Evolutionary conservation across 1,139 yeast species (phyloP).

Genomic region (Suhomyces yuchorum): DNA sequence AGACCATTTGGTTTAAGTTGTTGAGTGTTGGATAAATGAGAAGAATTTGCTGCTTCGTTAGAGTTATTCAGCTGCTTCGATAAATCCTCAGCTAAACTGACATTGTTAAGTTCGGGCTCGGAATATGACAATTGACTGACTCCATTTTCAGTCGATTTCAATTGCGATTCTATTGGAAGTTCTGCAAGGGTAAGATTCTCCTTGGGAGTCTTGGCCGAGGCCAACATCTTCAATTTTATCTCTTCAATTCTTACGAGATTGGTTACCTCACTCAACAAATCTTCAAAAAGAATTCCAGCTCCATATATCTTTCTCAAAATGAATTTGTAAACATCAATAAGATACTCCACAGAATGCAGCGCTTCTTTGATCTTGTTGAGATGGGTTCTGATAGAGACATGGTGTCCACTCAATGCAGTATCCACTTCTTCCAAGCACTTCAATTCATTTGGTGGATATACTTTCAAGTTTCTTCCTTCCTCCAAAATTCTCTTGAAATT

Average conservation of each 20-base stretch:
- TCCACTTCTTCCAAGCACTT: slow-evolving; percentile 27
- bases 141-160: too few relatives aligned
- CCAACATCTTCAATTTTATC: neutral
- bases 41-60: too few relatives aligned
- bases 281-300: slow-evolving; percentile 31
- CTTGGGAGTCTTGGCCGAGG: neutral
- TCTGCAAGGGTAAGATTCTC: too few relatives aligned
- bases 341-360: slow-evolving; percentile 16
- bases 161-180: too few relatives aligned
- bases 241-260: slow-evolving; percentile 21
- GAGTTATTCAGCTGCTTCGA: too few relatives aligned
- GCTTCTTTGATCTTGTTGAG: slow-evolving; percentile 20
- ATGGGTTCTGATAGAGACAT: slow-evolving; percentile 13
- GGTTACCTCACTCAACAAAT: slow-evolving; percentile 24
- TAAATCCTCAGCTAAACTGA: too few relatives aligned
- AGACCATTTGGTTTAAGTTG: too few relatives aligned
- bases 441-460: slow-evolving; percentile 45
- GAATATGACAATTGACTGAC: too few relatives aligned
- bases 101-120: too few relatives aligned
- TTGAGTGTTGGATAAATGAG: too few relatives aligned
- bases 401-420: slow-evolving; percentile 22
- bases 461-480: slow-evolving; percentile 36
- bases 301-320: slow-evolving; percentile 40
- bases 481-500: slow-evolving; percentile 23
- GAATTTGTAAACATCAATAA: slow-evolving; percentile 31